Conservation (phyloP, 1,284 basidiomycete genomes). For the Marasmius sp. region DNA sequence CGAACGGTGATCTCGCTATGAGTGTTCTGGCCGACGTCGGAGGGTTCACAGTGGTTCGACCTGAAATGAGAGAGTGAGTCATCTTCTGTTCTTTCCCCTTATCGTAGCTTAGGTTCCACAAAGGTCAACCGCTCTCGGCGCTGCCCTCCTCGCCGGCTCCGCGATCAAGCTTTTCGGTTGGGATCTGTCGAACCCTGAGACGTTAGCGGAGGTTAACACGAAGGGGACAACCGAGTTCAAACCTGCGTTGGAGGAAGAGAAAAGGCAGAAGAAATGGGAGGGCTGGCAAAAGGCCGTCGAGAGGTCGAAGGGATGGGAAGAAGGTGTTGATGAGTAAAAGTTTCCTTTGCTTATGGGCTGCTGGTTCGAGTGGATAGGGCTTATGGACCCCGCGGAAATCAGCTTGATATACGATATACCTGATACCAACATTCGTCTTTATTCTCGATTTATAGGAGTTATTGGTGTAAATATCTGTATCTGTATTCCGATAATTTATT, state of each 20-base stretch:
- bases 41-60: constrained; percentile 89
- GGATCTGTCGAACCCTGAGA: constrained; percentile 86
- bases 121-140: constrained; percentile 94
- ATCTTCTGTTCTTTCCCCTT: background rate
- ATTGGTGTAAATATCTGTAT: too few relatives aligned
- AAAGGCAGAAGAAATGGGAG: constrained; percentile 64
- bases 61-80: constrained; percentile 92
- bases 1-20: constrained; percentile 90
- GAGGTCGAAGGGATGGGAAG: constrained; percentile 79
- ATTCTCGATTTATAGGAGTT: too few relatives aligned
- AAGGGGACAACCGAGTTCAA: constrained; percentile 75
- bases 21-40: constrained; percentile 90
- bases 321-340: constrained; percentile 43
- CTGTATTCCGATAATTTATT: too few relatives aligned
- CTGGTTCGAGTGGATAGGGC: background rate
- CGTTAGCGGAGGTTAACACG: constrained; percentile 88
- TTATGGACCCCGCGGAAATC: too few relatives aligned
- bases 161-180: constrained; percentile 93
- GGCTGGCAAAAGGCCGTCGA: constrained; percentile 88
- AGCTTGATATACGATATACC: too few relatives aligned
- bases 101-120: constrained; percentile 1
- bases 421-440: too few relatives aligned
- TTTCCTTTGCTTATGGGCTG: background rate
- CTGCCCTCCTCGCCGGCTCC: constrained; percentile 91
- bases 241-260: constrained; percentile 54